phyloP scores from a whole-genome alignment of 2,329 filamentous ascomycete genomes.

The Sporothrix schenckii region DNA sequence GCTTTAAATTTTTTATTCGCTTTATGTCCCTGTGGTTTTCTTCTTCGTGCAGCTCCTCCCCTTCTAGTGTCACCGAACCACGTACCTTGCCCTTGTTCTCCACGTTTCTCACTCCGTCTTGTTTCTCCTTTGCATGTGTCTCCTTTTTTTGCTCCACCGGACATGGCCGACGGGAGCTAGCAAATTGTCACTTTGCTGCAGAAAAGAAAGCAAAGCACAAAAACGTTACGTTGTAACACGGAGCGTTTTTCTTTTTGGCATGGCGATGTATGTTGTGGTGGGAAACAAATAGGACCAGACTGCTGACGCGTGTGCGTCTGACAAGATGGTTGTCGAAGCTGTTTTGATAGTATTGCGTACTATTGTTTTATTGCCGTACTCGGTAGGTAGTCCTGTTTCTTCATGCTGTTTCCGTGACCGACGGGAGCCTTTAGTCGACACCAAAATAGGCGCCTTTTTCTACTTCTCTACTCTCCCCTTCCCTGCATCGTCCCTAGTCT shows the following conservation, averaged over 20 bases:
- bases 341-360: neutral
- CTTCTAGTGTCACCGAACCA: conserved; percentile 15
- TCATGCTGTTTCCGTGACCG: conserved; percentile 6
- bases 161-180: conserved; percentile 16
- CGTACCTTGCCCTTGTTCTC: conserved; percentile 19
- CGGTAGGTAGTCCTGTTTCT: neutral
- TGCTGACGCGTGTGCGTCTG: neutral
- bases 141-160: neutral
- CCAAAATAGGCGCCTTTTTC: neutral
- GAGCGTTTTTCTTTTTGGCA: too few species aligned
- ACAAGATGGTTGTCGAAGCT: neutral
- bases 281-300: too few species aligned
- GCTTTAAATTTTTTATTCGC: neutral
- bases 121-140: neutral
- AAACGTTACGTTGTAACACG: too few species aligned
- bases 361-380: neutral
- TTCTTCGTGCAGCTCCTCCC: neutral
- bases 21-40: neutral
- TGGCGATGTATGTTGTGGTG: too few species aligned
- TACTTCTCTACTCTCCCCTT: neutral
- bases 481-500: neutral
- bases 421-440: neutral
- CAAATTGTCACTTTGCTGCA: too few species aligned
- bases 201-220: too few species aligned
- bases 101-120: conserved; percentile 6